A percentile compares a stretch with the other conserved stretches of the same genome.
These are phyloP conservation scores for Aspergillus taichungensis DNA, from an alignment of 495 filamentous ascomycete species.

Conservation along the genomic window DNA sequence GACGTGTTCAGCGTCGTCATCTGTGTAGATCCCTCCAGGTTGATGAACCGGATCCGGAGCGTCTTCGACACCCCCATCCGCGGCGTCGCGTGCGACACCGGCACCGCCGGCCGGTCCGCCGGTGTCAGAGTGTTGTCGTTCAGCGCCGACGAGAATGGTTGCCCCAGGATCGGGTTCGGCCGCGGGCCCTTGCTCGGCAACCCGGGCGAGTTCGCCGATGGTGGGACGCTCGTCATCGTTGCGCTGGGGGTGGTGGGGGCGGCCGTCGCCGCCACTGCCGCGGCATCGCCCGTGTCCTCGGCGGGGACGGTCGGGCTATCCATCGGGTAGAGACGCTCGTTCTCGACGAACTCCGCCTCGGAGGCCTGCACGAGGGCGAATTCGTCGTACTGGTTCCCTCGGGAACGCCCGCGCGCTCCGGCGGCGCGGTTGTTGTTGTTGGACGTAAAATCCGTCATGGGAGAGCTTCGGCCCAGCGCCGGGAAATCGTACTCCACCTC, in stretches of 20 bases:
- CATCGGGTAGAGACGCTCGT: conserved; percentile 64
- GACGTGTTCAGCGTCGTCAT: conserved; percentile 70
- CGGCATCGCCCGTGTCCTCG: conserved; percentile 27
- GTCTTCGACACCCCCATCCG: conserved; percentile 76
- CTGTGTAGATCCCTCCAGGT: conserved; percentile 53
- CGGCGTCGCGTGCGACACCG: conserved; percentile 50
- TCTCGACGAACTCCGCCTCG: conserved; percentile 65
- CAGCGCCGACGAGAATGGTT: conserved; percentile 43
- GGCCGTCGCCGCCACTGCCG: conserved; percentile 33
- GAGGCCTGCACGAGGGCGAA: conserved; percentile 85
- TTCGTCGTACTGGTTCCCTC: conserved; percentile 83
- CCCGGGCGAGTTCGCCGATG: conserved; percentile 22
- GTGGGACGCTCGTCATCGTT: too few relatives aligned
- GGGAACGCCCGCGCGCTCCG: conserved; percentile 55
- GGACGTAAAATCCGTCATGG: conserved; percentile 78
- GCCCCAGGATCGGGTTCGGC: conserved; percentile 50
- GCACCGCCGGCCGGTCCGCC: conserved; percentile 54
- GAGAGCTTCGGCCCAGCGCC: conserved; percentile 66
- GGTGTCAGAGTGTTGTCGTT: conserved; percentile 47
- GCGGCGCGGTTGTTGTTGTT: conserved; percentile 75
- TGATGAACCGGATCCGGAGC: conserved; percentile 74
- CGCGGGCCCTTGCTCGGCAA: conserved; percentile 27
- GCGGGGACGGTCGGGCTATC: conserved; percentile 50
- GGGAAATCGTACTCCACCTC: conserved; percentile 97
- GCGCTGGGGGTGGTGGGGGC: too few relatives aligned